Base-by-base conservation (phyloP, 306 rosid genomes). In the Gleditsia sinensis region DNA sequence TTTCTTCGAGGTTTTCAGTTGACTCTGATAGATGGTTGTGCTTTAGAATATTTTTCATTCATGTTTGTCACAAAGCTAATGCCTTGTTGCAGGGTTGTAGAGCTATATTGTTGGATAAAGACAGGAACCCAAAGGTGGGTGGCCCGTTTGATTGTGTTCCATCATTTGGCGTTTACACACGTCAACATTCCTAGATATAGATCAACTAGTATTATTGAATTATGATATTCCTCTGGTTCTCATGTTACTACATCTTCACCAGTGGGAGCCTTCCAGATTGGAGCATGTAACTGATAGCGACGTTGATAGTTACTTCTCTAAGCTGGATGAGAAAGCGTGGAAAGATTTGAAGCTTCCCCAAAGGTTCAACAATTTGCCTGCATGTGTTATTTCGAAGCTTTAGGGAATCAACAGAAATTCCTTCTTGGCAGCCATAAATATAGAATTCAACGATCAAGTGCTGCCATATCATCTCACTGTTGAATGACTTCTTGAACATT, bases 51-150 rank as follows among this genome's bases (percentile, higher is more conserved):
- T 62, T 71, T 75, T 67, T 40, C 49, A 74, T 74, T 65, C 43
- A 69, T 69, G 21, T 24, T n/a, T 71, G 53, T 71, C 76, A 73
- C 36, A 57, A 50, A 74, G 25, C 19, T 28, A 17, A 69, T 75
- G 67, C 17, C 71, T 66, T 60, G 30, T 48, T 86, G 83, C 88
- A 94, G 99, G 97, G 99, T 72, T 92, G 95, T 73, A 86, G 99
- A 90, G 99, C 99, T 80, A 72, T 94, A 81, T 73, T 94, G 71
- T 56, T 88, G 75, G 99, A 91, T 71, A 92, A 94, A 70, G 97
- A 94, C 72, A 87, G 72, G 84, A 94, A 92, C 62, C 99, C 99
- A 2, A 91, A 92, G 98, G 98, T 93, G 75, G 9, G 65, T 24
- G 56, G 6, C 27, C 28, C 21, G 56, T 55, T 30, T 0, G 42